Evolutionary conservation across 352 stramenopile species (phyloP), one percentile per base, ranked within the genome.

Genomic region (Lagenidium sp.): DNA sequence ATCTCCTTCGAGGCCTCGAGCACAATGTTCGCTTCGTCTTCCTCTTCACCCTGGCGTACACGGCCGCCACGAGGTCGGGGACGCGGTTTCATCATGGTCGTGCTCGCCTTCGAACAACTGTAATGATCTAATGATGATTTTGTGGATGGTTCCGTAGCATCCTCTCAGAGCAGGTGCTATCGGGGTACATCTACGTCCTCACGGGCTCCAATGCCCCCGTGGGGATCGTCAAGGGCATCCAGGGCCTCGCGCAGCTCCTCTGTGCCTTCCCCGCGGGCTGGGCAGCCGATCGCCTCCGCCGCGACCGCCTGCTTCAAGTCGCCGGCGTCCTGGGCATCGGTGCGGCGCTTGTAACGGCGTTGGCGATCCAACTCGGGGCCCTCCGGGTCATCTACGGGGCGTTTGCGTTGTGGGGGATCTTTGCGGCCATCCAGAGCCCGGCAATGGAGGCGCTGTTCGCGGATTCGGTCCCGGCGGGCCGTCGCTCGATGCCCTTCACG

Each of bases 201-300:
- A 87, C 77, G 10, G 36, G 56, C 28, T 85, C 71, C 36, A 90
- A 87, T 47, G 70, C 84, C 39, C 74, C 77, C 32, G 77, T 90
- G 35, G 77, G 77, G 18, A 69, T 90, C 16, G 72, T 90, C 54
- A 90, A 87, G 45, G 77, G 77, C 47, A 84, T 90, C 43, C 74
- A 87, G 41, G 77, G 77, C 48, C 82, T 90, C 53, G 70, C 75
- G 32, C 77, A 90, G 55, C 63, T 90, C 23, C 22, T 82, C 6
- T 84, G 84, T 40, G 82, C 77, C 18, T 48, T 90, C 16, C 77
- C 77, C 2, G 71, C 69, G 0, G 77, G 71, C 18, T 84, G 80
- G 42, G 73, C 80, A 37, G 71, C 68, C n/a, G 73, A 90, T 38
- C 66, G 57, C 32, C 82, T 65, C 28, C 74, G 77, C 13, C 71